Conservation (phyloP, 306 rosid genomes). For the Lablab purpureus region DNA sequence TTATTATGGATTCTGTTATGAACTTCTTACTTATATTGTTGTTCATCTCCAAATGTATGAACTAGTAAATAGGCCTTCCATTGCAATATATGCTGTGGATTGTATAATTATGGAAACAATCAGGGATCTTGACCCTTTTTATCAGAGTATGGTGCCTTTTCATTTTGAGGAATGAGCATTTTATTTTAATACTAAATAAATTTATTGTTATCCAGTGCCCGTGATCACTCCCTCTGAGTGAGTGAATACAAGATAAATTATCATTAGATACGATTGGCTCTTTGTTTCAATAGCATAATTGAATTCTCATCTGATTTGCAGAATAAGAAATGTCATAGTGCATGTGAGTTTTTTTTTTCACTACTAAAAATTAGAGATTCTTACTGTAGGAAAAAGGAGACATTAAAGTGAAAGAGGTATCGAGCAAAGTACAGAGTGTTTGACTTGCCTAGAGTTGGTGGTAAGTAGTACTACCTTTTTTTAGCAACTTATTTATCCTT, state of each 20-base stretch:
- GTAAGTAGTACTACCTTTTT: conserved; percentile 38
- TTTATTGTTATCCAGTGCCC: neutral
- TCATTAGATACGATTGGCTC: neutral
- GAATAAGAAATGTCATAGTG: neutral
- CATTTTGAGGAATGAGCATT: neutral
- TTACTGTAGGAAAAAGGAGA: conserved; percentile 79
- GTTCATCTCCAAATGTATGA: conserved; percentile 10
- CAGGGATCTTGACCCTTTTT: neutral
- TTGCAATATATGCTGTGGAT: neutral
- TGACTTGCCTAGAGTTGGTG: conserved; percentile 52
- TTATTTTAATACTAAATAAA: conserved; percentile 3
- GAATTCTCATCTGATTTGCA: neutral
- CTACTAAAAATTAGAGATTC: neutral
- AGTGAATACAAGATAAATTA: neutral
- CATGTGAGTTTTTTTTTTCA: neutral
- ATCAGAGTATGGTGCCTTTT: neutral
- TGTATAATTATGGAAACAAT: conserved; percentile 25
- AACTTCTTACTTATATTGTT: neutral
- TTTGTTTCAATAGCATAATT: neutral
- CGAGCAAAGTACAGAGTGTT: conserved; percentile 87
- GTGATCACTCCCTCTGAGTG: neutral
- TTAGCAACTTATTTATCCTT: conserved; percentile 29
- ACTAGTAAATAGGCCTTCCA: neutral
- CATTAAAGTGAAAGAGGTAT: conserved; percentile 65
- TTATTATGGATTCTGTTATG: neutral